These are phyloP conservation scores for Cercospora sojina DNA, from an alignment of 2,329 filamentous ascomycete genomes.

Conservation along the genomic window DNA sequence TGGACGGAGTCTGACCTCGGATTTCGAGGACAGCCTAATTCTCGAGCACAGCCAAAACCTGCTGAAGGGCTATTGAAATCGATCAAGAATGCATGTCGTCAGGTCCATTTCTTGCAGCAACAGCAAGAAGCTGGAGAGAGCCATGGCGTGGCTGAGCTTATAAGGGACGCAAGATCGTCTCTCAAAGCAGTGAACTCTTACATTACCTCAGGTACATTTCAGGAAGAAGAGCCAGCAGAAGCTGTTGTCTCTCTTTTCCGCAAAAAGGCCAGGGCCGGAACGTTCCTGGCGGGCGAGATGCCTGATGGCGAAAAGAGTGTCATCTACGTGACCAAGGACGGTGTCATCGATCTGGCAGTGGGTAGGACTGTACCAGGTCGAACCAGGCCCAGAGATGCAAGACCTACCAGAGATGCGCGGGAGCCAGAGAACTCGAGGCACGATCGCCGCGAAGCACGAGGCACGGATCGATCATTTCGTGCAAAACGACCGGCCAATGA, in stretches of 20 bases:
- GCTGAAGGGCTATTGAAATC: constrained; percentile 12
- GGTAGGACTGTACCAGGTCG: neutral
- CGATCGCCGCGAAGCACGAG: neutral
- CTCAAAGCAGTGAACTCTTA: constrained; percentile 20
- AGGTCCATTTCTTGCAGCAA: constrained; percentile 22
- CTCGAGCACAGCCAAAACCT: constrained; percentile 8
- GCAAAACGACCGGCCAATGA: constrained; percentile 3
- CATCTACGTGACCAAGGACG: constrained; percentile 21
- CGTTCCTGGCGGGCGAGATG: constrained; percentile 17
- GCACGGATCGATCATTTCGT: neutral
- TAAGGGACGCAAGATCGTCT: constrained; percentile 12
- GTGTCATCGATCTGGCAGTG: constrained; percentile 17
- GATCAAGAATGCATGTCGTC: constrained; percentile 25
- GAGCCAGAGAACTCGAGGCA: neutral
- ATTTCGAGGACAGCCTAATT: constrained; percentile 8
- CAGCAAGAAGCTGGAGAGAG: constrained; percentile 21
- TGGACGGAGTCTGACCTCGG: neutral
- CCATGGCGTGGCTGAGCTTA: constrained; percentile 18
- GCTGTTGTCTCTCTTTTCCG: constrained; percentile 23
- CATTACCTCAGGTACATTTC: constrained; percentile 21
- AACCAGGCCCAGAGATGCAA: neutral
- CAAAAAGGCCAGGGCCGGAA: constrained; percentile 22
- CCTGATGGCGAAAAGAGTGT: constrained; percentile 17
- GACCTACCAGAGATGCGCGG: neutral
- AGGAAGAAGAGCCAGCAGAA: constrained; percentile 21